Evolutionary conservation across 2,329 filamentous ascomycete species (phyloP).

Genomic region (Calonectria ilicicola): DNA sequence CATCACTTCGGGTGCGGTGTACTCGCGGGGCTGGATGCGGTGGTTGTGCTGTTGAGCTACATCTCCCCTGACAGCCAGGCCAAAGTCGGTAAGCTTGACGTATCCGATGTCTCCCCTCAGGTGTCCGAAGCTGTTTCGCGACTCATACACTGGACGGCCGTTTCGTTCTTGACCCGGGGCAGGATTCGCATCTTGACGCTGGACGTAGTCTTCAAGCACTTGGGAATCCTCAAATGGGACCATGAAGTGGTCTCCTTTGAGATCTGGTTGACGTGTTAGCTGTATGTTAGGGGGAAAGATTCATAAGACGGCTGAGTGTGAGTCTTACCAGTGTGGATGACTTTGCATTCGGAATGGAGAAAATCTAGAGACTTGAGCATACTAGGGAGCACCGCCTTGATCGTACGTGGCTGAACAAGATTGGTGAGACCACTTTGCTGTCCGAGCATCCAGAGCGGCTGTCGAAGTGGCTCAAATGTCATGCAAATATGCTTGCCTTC

Average conservation of each 20-base stretch:
- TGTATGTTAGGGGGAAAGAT: neutral
- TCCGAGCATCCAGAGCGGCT: conserved; percentile 43
- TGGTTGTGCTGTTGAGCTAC: conserved; percentile 33
- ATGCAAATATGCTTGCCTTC: conserved; percentile 37
- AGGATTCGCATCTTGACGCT: conserved; percentile 38
- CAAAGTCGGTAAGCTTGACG: conserved; percentile 46
- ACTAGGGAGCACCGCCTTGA: conserved; percentile 45
- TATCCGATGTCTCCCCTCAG: conserved; percentile 37
- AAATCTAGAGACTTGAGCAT: conserved; percentile 55
- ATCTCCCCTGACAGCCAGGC: conserved; percentile 41
- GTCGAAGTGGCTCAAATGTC: conserved; percentile 40
- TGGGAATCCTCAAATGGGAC: conserved; percentile 39
- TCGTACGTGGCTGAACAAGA: conserved; percentile 34
- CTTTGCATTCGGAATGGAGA: conserved; percentile 52
- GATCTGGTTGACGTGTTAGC: conserved; percentile 28
- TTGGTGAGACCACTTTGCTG: conserved; percentile 34
- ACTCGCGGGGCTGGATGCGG: conserved; percentile 45
- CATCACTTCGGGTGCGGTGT: conserved; percentile 46
- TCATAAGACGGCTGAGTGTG: neutral
- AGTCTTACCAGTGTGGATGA: conserved; percentile 54
- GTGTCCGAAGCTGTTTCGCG: conserved; percentile 38
- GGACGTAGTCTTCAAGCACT: conserved; percentile 39
- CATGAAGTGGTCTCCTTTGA: conserved; percentile 43
- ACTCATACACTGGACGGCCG: conserved; percentile 39
- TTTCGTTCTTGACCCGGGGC: conserved; percentile 36